Base-by-base conservation (phyloP, 129 eudicot species). In the Deinandra increscens region DNA sequence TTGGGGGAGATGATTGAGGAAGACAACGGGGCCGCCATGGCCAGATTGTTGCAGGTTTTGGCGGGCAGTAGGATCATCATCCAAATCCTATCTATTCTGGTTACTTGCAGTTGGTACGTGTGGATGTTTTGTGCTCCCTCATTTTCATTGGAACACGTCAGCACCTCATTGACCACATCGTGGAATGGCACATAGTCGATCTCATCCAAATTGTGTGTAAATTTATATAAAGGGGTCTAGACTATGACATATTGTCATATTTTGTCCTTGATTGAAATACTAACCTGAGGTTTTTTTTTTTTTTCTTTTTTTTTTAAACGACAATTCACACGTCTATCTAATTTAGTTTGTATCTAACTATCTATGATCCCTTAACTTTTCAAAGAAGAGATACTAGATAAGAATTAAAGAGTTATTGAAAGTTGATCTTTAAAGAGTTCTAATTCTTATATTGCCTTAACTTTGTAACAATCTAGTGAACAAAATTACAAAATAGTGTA, bases 1-100 rank as follows among this genome's bases (percentile, higher is more conserved):
- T 75, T 86, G 68, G 63, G 86, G 72, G 80, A 54, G 84, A 80
- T 12, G 64, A 74, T 34, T 73, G 85, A 58, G 63, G 88, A 81
- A 34, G 87, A 81, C 55, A 86, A 26, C 46, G 84, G 79, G 51
- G 76, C 74, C 39, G 91, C 88, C 97, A 90, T 90, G 78, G 75
- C 68, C 45, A 54, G 17, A 63, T 6, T 56, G 75, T 66, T 39
- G 82, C 68, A 37, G 60, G 83, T 76, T 76, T 76, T 78, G 75
- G 79, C 83, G 75, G 66, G 78, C 50, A 29, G 19, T 3, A 19
- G 42, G 9, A 22, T 80, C 88, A 80, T 79, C 83, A 76, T 75
- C 85, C 84, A 79, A 76, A 78, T 70, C 83, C 88, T 78, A 80
- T 84, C 83, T 65, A 3, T 73, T 44, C 66, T 15, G 13, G 68